Conservation (phyloP, 169 alveolate genomes). For the Plasmodium yoelii region DNA sequence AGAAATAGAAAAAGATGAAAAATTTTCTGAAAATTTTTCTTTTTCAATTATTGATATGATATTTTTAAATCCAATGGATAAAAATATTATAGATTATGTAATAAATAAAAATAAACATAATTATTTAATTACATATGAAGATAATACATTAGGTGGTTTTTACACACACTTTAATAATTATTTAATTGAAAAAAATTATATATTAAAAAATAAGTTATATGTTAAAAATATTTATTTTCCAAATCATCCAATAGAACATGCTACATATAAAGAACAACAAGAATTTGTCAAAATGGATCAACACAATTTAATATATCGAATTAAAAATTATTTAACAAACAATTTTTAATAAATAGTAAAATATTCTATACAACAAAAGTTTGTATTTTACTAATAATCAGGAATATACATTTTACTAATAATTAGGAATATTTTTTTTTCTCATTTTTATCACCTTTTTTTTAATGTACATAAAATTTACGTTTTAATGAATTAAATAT, state of each 20-base stretch:
- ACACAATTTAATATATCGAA: conserved; percentile 8
- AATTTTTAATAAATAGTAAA: neutral
- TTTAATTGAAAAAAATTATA: conserved; percentile 47
- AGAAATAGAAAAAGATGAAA: conserved; percentile 30
- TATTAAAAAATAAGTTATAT: conserved; percentile 11
- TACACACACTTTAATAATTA: conserved; percentile 67
- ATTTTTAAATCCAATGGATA: conserved; percentile 64
- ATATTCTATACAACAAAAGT: too few species aligned
- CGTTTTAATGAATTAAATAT: too few species aligned
- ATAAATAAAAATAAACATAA: conserved; percentile 39
- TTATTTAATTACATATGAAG: conserved; percentile 47
- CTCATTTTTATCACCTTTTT: too few species aligned
- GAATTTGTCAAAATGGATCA: conserved; percentile 23
- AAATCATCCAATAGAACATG: conserved; percentile 42
- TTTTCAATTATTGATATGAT: conserved; percentile 68
- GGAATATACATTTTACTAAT: too few species aligned
- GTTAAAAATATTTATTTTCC: conserved; percentile 66
- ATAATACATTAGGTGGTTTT: conserved; percentile 66
- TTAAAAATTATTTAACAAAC: conserved; percentile 5
- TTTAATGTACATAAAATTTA: too few species aligned
- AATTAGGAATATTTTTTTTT: too few species aligned
- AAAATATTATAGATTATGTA: conserved; percentile 36
- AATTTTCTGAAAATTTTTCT: conserved; percentile 13
- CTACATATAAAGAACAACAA: conserved; percentile 41
- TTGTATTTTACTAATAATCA: too few species aligned